Evolutionary conservation across 2,329 filamentous ascomycete genomes (phyloP), one percentile per base, ranked within the genome.

Genomic region (Exophiala xenobiotica): DNA sequence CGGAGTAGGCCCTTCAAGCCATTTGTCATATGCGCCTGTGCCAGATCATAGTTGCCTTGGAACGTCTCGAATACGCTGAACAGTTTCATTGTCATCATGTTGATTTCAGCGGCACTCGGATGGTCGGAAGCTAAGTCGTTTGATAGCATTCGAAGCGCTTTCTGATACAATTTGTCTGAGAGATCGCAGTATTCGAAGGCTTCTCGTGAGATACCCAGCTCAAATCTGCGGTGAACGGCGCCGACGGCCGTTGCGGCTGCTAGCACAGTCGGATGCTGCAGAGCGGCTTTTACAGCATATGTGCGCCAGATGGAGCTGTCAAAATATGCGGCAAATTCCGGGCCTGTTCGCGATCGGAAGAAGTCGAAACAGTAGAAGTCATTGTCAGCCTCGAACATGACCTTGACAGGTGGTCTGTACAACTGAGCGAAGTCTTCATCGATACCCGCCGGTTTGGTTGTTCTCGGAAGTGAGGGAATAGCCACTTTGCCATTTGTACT

Each of bases 301-400:
- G 48, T 44, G 8, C 54, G 51, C 61, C 61, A 63, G 18, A 63
- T 48, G 6, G 53, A 56, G 27, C 54, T 58, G 54, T 63, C 61
- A 29, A 63, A 63, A 41, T 63, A 61, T 8, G 57, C 51, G 2
- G 53, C 53, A 23, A 63, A 61, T 18, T 59, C 54, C 9, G 61
- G 61, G 6, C 61, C 57, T 1, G 65, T 68, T 14, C 61, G 55
- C n/a, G 63, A 55, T 6, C 63, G 63, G 42, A 68, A 68, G 54
- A 64, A 66, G 40, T 65, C 60, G 46, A 66, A 66, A 26, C 61
- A 67, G 27, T 60, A 64, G 6, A 57, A 59, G 37, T 67, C 63
- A 6, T 52, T 57, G 23, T 62, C 63, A 9, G 43, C 48, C 12
- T 60, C 39, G 46, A 61, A 57, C 39, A 42, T 39, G 48, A 47